These are phyloP conservation scores for Amanita molliuscula DNA, from an alignment of 768 basidiomycete genomes.

Conservation along the genomic window DNA sequence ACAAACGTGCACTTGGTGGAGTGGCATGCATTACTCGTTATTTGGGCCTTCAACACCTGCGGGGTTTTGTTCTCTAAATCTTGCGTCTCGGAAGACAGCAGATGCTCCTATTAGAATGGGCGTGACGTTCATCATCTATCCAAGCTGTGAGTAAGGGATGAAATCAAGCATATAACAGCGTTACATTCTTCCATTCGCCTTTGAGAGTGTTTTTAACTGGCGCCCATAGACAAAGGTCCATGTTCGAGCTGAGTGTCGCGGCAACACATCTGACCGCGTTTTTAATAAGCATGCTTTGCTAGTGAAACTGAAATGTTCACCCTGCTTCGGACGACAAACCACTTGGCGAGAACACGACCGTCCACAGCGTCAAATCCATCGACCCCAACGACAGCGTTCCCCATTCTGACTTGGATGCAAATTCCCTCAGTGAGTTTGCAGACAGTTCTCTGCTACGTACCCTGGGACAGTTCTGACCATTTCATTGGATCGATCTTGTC, in stretches of 20 bases:
- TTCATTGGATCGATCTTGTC: slow-evolving; percentile 29
- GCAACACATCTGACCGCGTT: slow-evolving; percentile 45
- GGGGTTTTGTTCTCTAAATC: slow-evolving; percentile 15
- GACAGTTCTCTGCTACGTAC: slow-evolving; percentile 15
- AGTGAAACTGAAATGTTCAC: slow-evolving; percentile 23
- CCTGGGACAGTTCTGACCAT: slow-evolving; percentile 43
- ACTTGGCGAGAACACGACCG: slow-evolving; percentile 59
- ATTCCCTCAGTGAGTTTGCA: neutral
- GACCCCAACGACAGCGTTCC: slow-evolving; percentile 59
- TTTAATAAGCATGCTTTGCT: neutral
- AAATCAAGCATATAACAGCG: neutral
- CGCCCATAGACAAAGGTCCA: slow-evolving; percentile 64
- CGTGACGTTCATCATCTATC: slow-evolving; percentile 48
- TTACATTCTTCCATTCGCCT: slow-evolving; percentile 64
- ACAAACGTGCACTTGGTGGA: neutral
- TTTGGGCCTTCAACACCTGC: slow-evolving; percentile 41
- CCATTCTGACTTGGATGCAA: slow-evolving; percentile 41
- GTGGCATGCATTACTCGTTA: slow-evolving; percentile 30
- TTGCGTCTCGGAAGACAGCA: slow-evolving; percentile 11
- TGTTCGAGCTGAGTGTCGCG: slow-evolving; percentile 60
- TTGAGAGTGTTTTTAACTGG: slow-evolving; percentile 57
- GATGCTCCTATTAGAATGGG: slow-evolving; percentile 30
- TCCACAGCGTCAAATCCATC: slow-evolving; percentile 52
- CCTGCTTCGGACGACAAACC: slow-evolving; percentile 48
- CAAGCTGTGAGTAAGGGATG: neutral